Evolutionary conservation across 2,329 filamentous ascomycete genomes (phyloP).

Genomic region (Chalara sp.): DNA sequence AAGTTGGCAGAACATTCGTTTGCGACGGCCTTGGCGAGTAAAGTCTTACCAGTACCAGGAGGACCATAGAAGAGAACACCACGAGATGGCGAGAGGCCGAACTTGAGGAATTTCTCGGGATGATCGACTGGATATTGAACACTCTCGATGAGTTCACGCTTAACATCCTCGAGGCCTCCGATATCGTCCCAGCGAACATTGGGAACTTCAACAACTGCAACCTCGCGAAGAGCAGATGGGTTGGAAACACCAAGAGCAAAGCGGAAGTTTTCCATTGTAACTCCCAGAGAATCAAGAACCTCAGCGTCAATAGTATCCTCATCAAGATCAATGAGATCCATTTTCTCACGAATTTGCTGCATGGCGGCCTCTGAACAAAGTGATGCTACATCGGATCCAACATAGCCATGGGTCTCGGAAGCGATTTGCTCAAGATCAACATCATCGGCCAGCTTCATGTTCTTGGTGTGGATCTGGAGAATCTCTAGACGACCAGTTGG

Average conservation of each 20-base stretch:
- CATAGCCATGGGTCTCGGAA: conserved; percentile 96
- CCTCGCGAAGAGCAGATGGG: conserved; percentile 95
- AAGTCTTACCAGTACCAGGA: conserved; percentile 99
- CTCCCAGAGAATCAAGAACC: conserved; percentile 93
- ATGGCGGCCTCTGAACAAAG: conserved; percentile 98
- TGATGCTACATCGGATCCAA: conserved; percentile 95
- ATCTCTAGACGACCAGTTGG: conserved; percentile 98
- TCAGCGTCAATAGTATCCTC: conserved; percentile 99
- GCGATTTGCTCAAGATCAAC: conserved; percentile 96
- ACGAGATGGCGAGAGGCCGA: conserved; percentile 92
- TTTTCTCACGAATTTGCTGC: conserved; percentile 99
- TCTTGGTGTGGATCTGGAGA: conserved; percentile 99
- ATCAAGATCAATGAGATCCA: conserved; percentile 98
- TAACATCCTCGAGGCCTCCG: conserved; percentile 95
- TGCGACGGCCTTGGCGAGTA: conserved; percentile 98
- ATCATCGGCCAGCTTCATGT: conserved; percentile 98
- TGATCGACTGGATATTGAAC: conserved; percentile 99
- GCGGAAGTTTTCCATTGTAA: conserved; percentile 99
- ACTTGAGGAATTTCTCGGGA: conserved; percentile 99
- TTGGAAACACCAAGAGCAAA: conserved; percentile 97
- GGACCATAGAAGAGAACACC: conserved; percentile 99
- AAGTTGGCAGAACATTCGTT: conserved; percentile 99
- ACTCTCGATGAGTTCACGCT: conserved; percentile 98
- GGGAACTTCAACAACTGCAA: conserved; percentile 97
- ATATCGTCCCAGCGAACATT: conserved; percentile 99